Evolutionary conservation across 345 rosid genomes (phyloP), one percentile per base, ranked within the genome.

Genomic region (Balakata baccata): DNA sequence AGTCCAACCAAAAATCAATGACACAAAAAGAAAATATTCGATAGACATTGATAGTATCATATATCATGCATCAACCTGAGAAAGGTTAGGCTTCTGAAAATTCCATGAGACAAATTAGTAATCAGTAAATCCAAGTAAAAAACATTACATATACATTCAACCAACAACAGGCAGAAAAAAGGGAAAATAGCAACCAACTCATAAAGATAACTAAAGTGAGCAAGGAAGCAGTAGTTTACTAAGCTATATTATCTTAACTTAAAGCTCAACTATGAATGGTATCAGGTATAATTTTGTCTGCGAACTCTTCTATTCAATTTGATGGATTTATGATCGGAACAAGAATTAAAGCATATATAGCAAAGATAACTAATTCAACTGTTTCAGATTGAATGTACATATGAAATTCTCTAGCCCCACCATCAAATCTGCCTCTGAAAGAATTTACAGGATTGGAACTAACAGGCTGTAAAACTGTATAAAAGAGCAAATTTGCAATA

Each of bases 61-160:
- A 47, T 61, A 66, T 45, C 78, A 75, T 70, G 47, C 39, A 75
- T 18, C 39, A 52, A 41, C 22, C 18, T 11, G 20, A 17, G 20
- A 34, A n/a, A 20, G 20, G 12, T 11, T 17, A 11, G 64, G 11
- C 16, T 64, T 57, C 20, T 18, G 3, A 57, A 23, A 3, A 57
- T 20, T 7, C 22, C 14, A 57, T 7, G 43, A 61, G n/a, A 61
- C 6, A 12, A 60, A 50, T 7, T 34, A 14, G 47, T 65, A 11
- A 47, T 11, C 69, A 66, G 53, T 1, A 46, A 23, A 66, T 47
- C 54, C 25, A 25, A 22, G 51, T 10, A 11, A 13, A 34, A 14
- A 29, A 16, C 7, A 57, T 23, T 25, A 29, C 13, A 59, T 4
- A 59, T 25, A 12, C 43, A 29, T 11, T n/a, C n/a, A n/a, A 12